Evolutionary conservation across 2,329 filamentous ascomycete species (phyloP), one percentile per base, ranked within the genome.

Genomic region (Alternaria brassicicola): DNA sequence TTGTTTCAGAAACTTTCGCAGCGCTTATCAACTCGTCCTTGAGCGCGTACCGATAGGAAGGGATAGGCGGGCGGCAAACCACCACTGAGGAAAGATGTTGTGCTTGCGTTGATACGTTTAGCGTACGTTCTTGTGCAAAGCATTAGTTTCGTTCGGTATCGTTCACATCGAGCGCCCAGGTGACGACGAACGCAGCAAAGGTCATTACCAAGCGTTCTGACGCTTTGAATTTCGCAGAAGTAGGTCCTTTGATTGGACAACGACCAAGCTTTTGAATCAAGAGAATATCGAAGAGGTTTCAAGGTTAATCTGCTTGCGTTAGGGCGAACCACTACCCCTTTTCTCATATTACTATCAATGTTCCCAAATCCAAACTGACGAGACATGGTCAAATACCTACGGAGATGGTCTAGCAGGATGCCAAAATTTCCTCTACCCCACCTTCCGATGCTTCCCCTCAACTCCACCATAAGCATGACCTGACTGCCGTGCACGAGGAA

Each of bases 161-260:
- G 4, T 35, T 42, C 23, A 5, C 9, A 48, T 21, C 45, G 28
- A 56, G n/a, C 23, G 28, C 6, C 8, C 28, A 8, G 28, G 28
- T 10, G 12, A 15, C 17, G 10, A 19, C n/a, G 21, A 25, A 15
- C 13, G 38, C 12, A 23, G 25, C 7, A 7, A 26, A 39, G n/a
- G n/a, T 15, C 6, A 8, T 3, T 30, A 50, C 12, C 38, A 28
- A 8, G 47, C 15, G 4, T 45, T 56, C 15, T 19, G 39, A n/a
- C 46, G 53, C 13, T 17, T 56, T 13, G 53, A 38, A 13, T 21
- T 55, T 30, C n/a, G 33, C 46, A 3, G 42, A 55, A 19, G 30
- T 50, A 36, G 25, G 15, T 13, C 25, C 12, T 15, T 21, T 52
- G 17, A 5, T 12, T 15, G n/a, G 8, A 19, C 4, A 15, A 35